Base-by-base conservation (phyloP, 2,329 filamentous ascomycete genomes). In the Trichoderma citrinoviride region DNA sequence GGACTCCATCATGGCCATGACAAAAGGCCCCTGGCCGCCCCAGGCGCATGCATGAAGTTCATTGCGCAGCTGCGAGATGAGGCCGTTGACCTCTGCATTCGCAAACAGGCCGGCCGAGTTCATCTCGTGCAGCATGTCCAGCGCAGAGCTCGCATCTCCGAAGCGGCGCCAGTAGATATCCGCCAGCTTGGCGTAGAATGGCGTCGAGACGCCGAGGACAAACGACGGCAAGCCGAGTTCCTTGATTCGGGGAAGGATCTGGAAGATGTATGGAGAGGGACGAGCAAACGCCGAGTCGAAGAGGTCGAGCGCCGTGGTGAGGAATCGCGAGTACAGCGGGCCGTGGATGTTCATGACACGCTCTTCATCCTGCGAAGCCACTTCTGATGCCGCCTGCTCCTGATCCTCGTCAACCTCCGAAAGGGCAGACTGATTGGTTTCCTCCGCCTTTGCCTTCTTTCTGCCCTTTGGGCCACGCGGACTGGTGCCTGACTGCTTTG, bases 161-260 rank as follows among this genome's bases (percentile, higher is more conserved):
- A 85, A 84, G 12, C 85, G 83, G 40, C 78, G 75, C 85, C 88
- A 91, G 63, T 86, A 79, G 23, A 88, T 82, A 15, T 80, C 75
- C 25, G 91, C 80, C 40, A 92, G 81, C 55, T 85, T 81, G 72
- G 90, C 88, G 79, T 91, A 93, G 47, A 93, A 85, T 0, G 83
- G 79, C 0, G 89, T 90, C 19, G 87, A 87, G 6, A 86, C 88
- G 54, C 90, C 90, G 0, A 94, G 82, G 7, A 91, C 87, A 71
- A 89, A 91, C 0, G 89, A 89, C 1, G 85, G 83, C 1, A 90
- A 82, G 1, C 90, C 90, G 0, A 91, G 80, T 50, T 83, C 80
- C 72, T 90, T 90, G 70, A 93, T 79, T 7, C 84, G 83, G 0
- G 90, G 89, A 0, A 93, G 79, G 27, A 93, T 76, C 50, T 82